phyloP scores from a whole-genome alignment of 371 early-diverging fungal genomes.

The Dipsacomyces acuminosporus region DNA sequence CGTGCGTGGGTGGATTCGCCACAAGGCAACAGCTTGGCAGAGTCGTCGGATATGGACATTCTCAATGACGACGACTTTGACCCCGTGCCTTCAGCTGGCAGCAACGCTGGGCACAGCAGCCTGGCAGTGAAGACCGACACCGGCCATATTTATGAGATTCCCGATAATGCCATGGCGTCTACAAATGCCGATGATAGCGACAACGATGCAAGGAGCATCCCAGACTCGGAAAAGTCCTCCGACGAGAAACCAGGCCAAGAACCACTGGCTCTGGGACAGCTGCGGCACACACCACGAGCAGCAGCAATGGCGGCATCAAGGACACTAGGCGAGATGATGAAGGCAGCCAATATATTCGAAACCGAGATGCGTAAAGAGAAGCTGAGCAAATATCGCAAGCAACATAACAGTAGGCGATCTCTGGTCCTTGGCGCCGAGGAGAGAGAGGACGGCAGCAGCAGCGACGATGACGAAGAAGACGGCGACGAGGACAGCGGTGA shows the following conservation, averaged over 20 bases:
- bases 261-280: conserved; percentile 16
- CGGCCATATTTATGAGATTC: neutral
- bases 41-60: conserved; percentile 41
- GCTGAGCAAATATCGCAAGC: conserved; percentile 20
- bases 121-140: conserved; percentile 1
- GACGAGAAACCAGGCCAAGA: conserved; percentile 1
- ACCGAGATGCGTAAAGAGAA: conserved; percentile 48
- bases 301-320: conserved; percentile 51
- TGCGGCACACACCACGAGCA: conserved; percentile 47
- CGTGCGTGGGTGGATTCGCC: conserved; percentile 35
- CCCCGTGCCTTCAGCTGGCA: neutral
- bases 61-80: conserved; percentile 33
- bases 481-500: neutral
- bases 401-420: conserved; percentile 13
- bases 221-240: conserved; percentile 18
- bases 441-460: neutral
- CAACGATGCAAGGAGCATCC: conserved; percentile 17
- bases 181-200: conserved; percentile 6
- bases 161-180: neutral
- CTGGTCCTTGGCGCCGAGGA: conserved; percentile 17
- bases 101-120: neutral
- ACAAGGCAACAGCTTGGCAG: conserved; percentile 23
- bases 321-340: conserved; percentile 49
- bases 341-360: conserved; percentile 54
- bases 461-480: too few relatives aligned